Evolutionary conservation across 352 stramenopile genomes (phyloP).

Genomic region (Stramenopiles sp.): DNA sequence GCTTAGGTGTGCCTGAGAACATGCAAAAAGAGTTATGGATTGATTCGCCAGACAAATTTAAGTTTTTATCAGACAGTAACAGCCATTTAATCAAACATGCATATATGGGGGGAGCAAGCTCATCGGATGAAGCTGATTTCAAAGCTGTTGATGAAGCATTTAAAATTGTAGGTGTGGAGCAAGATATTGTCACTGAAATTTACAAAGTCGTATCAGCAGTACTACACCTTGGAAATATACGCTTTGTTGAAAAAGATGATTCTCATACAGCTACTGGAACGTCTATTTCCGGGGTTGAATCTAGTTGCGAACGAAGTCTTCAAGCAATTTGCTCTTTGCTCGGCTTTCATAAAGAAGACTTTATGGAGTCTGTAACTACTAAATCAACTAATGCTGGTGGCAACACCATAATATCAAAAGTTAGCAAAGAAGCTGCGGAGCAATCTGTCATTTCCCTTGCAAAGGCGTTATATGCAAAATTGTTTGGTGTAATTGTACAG

Average conservation of each 20-base stretch:
- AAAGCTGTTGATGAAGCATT: neutral
- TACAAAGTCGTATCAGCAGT: constrained; percentile 11
- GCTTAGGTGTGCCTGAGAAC: constrained; percentile 27
- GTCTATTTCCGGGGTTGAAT: neutral
- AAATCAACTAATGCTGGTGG: neutral
- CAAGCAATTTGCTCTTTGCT: neutral
- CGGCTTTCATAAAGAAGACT: neutral
- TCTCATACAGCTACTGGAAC: neutral
- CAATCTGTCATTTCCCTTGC: neutral
- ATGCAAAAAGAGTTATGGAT: no score
- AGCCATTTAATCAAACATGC: neutral
- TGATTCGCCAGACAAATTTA: neutral
- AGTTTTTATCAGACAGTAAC: neutral
- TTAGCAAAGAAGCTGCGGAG: neutral
- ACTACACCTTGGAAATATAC: constrained; percentile 19
- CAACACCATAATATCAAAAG: neutral
- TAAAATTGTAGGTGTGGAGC: neutral
- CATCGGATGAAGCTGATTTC: neutral
- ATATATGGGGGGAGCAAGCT: neutral
- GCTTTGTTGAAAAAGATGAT: constrained; percentile 13
- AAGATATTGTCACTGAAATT: neutral
- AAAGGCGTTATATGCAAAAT: neutral
- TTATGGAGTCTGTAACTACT: constrained; percentile 1
- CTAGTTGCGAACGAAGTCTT: neutral
- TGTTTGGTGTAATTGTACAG: neutral